phyloP scores from a whole-genome alignment of 805 yeast genomes.

The Starmera caribaea region DNA sequence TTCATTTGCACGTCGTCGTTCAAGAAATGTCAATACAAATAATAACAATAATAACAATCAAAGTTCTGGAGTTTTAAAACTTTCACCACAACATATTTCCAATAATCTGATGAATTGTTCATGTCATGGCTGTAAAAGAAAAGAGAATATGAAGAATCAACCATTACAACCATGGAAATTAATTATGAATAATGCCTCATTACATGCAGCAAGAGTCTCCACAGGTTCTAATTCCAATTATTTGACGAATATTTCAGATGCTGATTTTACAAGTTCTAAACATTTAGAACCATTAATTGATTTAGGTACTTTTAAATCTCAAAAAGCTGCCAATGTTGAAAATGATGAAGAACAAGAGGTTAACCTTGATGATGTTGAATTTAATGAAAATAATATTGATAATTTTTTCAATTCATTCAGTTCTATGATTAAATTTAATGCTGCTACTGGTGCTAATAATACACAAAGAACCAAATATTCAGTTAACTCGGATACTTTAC shows the following conservation, averaged over 20 bases:
- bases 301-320: not conserved
- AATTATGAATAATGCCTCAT: constrained; percentile 26
- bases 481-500: constrained; percentile 3
- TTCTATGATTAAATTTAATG: too few species aligned
- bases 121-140: not conserved
- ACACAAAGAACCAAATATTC: constrained; percentile 2
- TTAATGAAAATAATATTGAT: too few species aligned
- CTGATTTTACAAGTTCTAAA: constrained; percentile 17
- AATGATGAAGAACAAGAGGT: too few species aligned
- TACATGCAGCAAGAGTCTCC: constrained; percentile 29
- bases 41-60: too few species aligned
- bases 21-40: not conserved
- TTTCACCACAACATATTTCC: too few species aligned
- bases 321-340: too few species aligned
- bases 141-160: not conserved
- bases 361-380: too few species aligned
- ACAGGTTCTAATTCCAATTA: constrained; percentile 17
- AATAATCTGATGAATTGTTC: too few species aligned
- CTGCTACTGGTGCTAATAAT: too few species aligned
- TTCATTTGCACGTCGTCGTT: not conserved
- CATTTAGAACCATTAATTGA: constrained; percentile 4
- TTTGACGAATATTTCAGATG: not conserved
- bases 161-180: constrained; percentile 19
- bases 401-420: too few species aligned
- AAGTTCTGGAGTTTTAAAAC: too few species aligned